These are phyloP conservation scores for Boletus barrowsii DNA, from an alignment of 768 basidiomycete species.

Conservation along the genomic window DNA sequence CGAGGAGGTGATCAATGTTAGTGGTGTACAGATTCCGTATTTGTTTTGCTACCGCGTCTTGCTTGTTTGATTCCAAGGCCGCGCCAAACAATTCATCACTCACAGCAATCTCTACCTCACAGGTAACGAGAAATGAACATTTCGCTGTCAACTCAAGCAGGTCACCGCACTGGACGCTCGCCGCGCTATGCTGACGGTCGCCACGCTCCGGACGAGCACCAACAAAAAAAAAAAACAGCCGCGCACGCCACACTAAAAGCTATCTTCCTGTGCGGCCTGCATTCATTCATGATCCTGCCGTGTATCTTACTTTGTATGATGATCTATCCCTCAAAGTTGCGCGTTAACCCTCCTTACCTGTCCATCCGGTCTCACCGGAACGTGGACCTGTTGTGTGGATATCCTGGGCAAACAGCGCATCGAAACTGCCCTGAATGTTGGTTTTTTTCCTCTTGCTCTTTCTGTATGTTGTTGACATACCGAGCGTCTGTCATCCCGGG, in stretches of 20 bases:
- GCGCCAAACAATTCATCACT: conserved; percentile 26
- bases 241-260: background rate
- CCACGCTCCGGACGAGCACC: background rate
- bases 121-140: too few relatives aligned
- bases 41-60: background rate
- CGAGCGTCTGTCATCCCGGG: background rate
- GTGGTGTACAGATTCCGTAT: background rate
- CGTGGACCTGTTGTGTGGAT: background rate
- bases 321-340: background rate
- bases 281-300: background rate
- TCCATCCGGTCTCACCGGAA: background rate
- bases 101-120: background rate
- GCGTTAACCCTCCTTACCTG: background rate
- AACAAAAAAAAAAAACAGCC: background rate
- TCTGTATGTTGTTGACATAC: background rate
- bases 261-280: background rate
- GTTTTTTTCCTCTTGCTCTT: background rate
- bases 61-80: conserved; percentile 27
- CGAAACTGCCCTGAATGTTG: too few relatives aligned
- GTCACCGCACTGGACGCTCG: background rate
- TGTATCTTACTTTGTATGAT: background rate
- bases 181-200: background rate
- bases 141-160: background rate
- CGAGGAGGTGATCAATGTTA: background rate
- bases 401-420: background rate